phyloP scores from a whole-genome alignment of 176 grass and related monocot genomes.

The Zizania latifolia region DNA sequence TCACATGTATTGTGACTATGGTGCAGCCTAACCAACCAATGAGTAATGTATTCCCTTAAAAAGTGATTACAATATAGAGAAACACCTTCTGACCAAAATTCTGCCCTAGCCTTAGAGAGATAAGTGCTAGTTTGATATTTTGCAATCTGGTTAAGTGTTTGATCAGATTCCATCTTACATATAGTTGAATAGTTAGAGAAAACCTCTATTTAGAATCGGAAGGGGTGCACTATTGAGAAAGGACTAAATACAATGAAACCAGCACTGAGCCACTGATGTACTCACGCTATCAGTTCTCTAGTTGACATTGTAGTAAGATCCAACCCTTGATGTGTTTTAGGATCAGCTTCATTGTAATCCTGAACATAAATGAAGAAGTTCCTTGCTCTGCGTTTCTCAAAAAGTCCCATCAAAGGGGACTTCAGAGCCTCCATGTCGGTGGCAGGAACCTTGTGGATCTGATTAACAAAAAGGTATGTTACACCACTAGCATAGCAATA shows the following conservation, averaged over 20 bases:
- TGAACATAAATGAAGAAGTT: slow-evolving; percentile 88
- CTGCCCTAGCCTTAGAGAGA: no score
- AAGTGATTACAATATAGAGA: no score
- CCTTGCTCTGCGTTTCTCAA: slow-evolving; percentile 92
- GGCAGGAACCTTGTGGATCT: slow-evolving; percentile 90
- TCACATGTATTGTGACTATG: no score
- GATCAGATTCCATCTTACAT: no score
- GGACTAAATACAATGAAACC: slow-evolving; percentile 2
- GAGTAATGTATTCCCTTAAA: no score
- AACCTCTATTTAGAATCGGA: not conserved
- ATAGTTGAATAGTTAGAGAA: no score
- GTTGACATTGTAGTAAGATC: slow-evolving; percentile 80
- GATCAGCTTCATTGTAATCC: slow-evolving; percentile 78
- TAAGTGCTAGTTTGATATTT: no score
- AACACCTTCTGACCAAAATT: no score
- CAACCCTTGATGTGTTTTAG: slow-evolving; percentile 73
- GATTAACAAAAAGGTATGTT: slow-evolving; percentile 21
- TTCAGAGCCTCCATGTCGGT: slow-evolving; percentile 87
- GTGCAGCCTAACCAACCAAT: no score
- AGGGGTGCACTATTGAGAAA: not conserved
- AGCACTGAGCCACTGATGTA: not conserved
- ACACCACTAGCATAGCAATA: not conserved
- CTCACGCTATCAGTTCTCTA: slow-evolving; percentile 73
- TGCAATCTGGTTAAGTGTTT: no score
- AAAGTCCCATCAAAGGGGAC: slow-evolving; percentile 79